These are phyloP conservation scores for Durotheca rogersii DNA, from an alignment of 495 filamentous ascomycete species.

Conservation along the genomic window DNA sequence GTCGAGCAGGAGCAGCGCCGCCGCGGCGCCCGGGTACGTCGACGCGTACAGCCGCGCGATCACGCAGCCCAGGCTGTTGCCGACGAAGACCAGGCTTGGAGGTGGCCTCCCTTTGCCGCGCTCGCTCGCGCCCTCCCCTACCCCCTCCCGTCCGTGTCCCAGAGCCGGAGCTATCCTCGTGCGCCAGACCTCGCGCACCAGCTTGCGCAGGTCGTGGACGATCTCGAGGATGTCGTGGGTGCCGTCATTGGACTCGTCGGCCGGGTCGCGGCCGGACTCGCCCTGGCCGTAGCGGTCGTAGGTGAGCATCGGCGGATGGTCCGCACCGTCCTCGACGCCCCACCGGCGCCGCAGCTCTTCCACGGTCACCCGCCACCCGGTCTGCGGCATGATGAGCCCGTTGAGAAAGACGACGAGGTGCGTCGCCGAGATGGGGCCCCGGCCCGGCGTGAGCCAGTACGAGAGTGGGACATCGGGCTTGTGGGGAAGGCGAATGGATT, in stretches of 20 bases:
- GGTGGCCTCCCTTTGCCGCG: conserved; percentile 3
- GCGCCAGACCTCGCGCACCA: conserved; percentile 46
- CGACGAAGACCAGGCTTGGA: conserved; percentile 49
- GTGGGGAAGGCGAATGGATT: conserved; percentile 24
- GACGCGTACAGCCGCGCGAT: conserved; percentile 58
- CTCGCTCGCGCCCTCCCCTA: conserved; percentile 1
- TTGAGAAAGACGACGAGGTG: conserved; percentile 63
- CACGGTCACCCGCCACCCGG: conserved; percentile 52
- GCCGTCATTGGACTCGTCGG: conserved; percentile 40
- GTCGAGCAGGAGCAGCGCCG: conserved; percentile 58
- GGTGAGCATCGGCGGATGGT: conserved; percentile 52
- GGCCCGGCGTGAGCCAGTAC: conserved; percentile 31
- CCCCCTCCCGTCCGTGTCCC: not conserved
- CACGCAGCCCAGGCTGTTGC: conserved; percentile 61
- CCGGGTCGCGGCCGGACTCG: conserved; percentile 55
- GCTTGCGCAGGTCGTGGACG: conserved; percentile 52
- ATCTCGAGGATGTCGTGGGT: conserved; percentile 53
- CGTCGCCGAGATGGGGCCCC: conserved; percentile 23
- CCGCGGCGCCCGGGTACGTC: conserved; percentile 46
- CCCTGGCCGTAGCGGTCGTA: conserved; percentile 70
- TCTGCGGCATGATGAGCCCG: conserved; percentile 56
- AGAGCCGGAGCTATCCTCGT: conserved; percentile 1
- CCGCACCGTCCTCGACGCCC: conserved; percentile 14
- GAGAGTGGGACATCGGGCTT: conserved; percentile 37
- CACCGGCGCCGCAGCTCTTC: conserved; percentile 31